Evolutionary conservation across 352 stramenopile species (phyloP).

Genomic region (Vaucheria bursata): DNA sequence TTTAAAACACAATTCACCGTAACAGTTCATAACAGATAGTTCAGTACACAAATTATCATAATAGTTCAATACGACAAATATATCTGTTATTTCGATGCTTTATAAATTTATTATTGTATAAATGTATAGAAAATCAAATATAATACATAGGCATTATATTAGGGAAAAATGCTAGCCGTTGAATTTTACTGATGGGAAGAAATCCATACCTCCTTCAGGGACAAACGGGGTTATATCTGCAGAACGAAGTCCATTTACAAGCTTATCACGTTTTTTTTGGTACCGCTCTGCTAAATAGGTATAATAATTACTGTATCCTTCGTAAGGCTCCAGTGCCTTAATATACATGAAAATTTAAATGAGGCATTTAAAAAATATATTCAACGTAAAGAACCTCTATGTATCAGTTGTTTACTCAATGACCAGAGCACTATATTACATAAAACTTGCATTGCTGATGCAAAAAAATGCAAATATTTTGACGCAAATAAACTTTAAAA

Average conservation of each 20-base stretch:
- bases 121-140: background rate
- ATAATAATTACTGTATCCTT: conserved; percentile 57
- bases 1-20: no score
- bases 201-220: conserved; percentile 63
- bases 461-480: no score
- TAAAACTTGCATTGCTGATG: no score
- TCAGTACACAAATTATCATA: background rate
- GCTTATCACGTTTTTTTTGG: conserved; percentile 67
- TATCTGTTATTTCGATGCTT: background rate
- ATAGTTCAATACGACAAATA: background rate
- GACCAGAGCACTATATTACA: no score
- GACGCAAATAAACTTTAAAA: no score
- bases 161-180: background rate
- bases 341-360: conserved; percentile 73
- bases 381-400: no score
- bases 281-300: conserved; percentile 64
- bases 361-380: no score
- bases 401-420: no score
- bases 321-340: conserved; percentile 55
- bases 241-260: conserved; percentile 65
- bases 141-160: background rate
- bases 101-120: background rate
- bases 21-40: background rate
- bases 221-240: conserved; percentile 78
- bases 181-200: background rate